Conservation (phyloP, 2,329 filamentous ascomycete species). For the Cadophora malorum region DNA sequence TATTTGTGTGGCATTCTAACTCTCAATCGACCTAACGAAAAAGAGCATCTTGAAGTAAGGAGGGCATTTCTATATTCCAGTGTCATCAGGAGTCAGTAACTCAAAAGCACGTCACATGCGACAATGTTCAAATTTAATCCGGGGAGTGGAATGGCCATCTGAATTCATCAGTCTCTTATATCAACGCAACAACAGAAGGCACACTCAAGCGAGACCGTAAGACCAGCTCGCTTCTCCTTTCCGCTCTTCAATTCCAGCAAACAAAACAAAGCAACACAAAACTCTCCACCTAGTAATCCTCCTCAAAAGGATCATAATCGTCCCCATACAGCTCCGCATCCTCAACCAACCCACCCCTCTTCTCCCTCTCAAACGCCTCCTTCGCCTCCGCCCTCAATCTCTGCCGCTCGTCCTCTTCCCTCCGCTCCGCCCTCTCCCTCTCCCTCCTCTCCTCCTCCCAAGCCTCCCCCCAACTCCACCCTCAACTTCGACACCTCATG, state of each 20-base stretch:
- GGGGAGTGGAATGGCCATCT: not conserved
- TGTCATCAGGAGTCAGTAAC: not conserved
- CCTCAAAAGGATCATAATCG: slow-evolving; percentile 9
- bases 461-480: not conserved
- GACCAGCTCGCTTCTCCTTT: slow-evolving; percentile 6
- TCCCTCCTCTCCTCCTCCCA: not conserved
- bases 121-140: not conserved
- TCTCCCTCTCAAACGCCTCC: slow-evolving; percentile 5
- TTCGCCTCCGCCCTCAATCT: not conserved
- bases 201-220: not conserved
- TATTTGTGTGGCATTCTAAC: no score
- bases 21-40: no score
- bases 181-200: not conserved
- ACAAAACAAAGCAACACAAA: no score
- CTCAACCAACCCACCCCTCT: not conserved
- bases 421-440: no score
- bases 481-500: not conserved
- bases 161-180: not conserved
- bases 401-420: not conserved
- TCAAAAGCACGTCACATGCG: not conserved
- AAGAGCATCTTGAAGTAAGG: no score
- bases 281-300: slow-evolving; percentile 10
- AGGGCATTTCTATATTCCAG: no score
- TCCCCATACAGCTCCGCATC: slow-evolving; percentile 6
- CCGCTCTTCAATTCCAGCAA: not conserved